Percentiles rank a stretch among this genome's conserved stretches.
phyloP scores from a whole-genome alignment of 2,329 filamentous ascomycete genomes.

The Exutisphaerella laricina region DNA sequence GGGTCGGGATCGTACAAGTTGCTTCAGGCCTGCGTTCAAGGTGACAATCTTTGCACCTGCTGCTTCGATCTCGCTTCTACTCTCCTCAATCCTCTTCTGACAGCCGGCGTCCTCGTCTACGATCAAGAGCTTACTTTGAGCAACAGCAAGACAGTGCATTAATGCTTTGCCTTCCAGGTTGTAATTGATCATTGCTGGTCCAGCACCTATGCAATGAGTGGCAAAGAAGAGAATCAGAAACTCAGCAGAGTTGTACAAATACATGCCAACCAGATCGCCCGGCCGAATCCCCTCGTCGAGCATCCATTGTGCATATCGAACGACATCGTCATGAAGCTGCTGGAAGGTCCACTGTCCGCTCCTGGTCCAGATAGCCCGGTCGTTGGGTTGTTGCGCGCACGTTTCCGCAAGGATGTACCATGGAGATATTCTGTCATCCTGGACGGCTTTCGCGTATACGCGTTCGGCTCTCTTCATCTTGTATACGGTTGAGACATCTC shows the following conservation, averaged over 20 bases:
- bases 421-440: slow-evolving; percentile 22
- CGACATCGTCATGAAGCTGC: slow-evolving; percentile 49
- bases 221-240: slow-evolving; percentile 29
- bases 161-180: slow-evolving; percentile 32
- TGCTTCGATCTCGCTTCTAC: slow-evolving; percentile 42
- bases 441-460: slow-evolving; percentile 42
- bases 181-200: slow-evolving; percentile 34
- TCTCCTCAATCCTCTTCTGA: slow-evolving; percentile 51
- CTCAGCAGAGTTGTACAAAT: slow-evolving; percentile 29
- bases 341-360: slow-evolving; percentile 51
- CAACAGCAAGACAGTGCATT: slow-evolving; percentile 34
- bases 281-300: slow-evolving; percentile 33
- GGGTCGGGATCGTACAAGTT: slow-evolving; percentile 34
- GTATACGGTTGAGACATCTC: slow-evolving; percentile 51
- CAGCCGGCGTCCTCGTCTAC: slow-evolving; percentile 47
- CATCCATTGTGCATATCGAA: slow-evolving; percentile 60
- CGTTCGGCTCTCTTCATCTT: slow-evolving; percentile 41
- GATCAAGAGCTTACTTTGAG: slow-evolving; percentile 37
- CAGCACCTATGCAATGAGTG: slow-evolving; percentile 28
- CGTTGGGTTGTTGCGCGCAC: slow-evolving; percentile 38
- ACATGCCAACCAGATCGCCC: slow-evolving; percentile 32
- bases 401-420: slow-evolving; percentile 27
- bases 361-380: slow-evolving; percentile 61
- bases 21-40: slow-evolving; percentile 46
- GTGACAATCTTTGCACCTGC: slow-evolving; percentile 54